Conservation (phyloP, 352 stramenopile species). For the Lagenidium giganteum region DNA sequence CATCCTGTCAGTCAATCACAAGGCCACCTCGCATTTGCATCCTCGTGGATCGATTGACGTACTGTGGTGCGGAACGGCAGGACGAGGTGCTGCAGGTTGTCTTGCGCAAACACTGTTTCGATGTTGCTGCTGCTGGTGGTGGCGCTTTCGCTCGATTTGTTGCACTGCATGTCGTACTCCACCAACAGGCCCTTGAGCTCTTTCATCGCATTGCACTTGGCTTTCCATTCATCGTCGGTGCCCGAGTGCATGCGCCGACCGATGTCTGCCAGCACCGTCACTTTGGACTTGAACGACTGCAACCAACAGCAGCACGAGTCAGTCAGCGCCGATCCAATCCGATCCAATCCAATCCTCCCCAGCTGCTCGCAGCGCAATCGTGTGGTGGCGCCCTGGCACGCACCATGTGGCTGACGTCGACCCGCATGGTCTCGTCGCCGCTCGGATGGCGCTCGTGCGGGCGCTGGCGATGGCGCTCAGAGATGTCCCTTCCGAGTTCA, state of each 20-base stretch:
- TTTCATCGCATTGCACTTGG: slow-evolving; percentile 45
- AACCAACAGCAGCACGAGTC: background rate
- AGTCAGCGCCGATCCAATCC: too few relatives aligned
- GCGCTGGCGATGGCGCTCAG: too few relatives aligned
- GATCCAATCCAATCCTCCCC: too few relatives aligned
- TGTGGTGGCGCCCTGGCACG: slow-evolving; percentile 10
- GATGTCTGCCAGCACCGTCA: slow-evolving; percentile 24
- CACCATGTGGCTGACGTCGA: slow-evolving; percentile 47
- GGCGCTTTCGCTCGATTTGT: background rate
- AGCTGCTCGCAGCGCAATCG: too few relatives aligned
- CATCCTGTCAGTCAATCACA: background rate
- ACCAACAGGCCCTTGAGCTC: slow-evolving; percentile 31
- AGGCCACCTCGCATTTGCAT: background rate
- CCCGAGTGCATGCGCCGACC: slow-evolving; percentile 41
- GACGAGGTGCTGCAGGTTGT: slow-evolving; percentile 49
- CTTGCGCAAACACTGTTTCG: slow-evolving; percentile 27
- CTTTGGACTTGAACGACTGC: background rate
- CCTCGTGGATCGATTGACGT: background rate
- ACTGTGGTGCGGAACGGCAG: slow-evolving; percentile 55
- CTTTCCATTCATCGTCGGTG: slow-evolving; percentile 51
- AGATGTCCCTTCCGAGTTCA: too few relatives aligned
- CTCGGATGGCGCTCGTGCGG: too few relatives aligned
- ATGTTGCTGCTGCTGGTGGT: background rate
- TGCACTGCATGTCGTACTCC: slow-evolving; percentile 12
- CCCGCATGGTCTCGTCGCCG: slow-evolving; percentile 15